A percentile compares a stretch with the other conserved stretches of the same genome.
These are phyloP conservation scores for Logfia minima DNA, from an alignment of 129 eudicot species.

Conservation along the genomic window DNA sequence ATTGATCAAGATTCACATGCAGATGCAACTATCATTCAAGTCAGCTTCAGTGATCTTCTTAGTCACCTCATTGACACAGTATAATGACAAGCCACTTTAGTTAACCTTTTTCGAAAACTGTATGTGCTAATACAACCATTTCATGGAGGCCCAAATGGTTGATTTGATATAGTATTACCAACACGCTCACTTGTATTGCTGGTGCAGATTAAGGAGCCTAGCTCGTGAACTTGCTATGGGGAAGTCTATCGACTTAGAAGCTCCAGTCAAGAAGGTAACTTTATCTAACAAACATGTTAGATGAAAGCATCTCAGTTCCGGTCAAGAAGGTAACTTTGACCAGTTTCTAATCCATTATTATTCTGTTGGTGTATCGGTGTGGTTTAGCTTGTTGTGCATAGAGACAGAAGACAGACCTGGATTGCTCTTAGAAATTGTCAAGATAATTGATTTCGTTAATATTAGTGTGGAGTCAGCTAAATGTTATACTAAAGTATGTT, in stretches of 20 bases:
- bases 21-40: background rate
- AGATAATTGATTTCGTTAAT: slow-evolving; percentile 74
- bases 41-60: background rate
- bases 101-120: background rate
- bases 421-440: slow-evolving; percentile 68
- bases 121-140: no score
- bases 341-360: no score
- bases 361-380: no score
- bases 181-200: no score
- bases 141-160: no score
- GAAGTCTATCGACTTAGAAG: background rate
- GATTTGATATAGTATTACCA: no score
- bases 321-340: no score
- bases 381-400: slow-evolving; percentile 58
- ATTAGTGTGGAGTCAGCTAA: slow-evolving; percentile 86
- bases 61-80: background rate
- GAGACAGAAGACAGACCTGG: slow-evolving; percentile 99
- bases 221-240: background rate
- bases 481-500: slow-evolving; percentile 78
- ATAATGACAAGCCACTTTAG: background rate
- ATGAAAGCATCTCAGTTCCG: no score
- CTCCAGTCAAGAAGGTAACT: background rate
- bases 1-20: background rate
- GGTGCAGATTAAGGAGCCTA: background rate
- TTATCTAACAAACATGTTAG: background rate